Base-by-base conservation (phyloP, 83 land plant genomes). In the Isoetes engelmannii region DNA sequence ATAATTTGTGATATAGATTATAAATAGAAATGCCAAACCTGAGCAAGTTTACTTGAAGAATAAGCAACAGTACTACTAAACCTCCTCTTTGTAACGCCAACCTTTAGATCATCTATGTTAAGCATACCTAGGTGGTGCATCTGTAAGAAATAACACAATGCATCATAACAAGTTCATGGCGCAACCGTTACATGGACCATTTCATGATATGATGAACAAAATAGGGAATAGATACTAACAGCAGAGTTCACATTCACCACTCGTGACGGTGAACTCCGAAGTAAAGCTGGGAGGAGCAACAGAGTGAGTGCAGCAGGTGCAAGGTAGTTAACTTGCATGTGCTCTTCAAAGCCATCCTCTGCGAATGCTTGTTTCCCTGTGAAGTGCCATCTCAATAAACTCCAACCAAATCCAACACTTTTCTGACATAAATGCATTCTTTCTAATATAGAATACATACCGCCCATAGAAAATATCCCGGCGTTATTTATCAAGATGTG, bases 281-380 rank as follows among this genome's bases (percentile, higher is more conserved):
- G 76, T 47, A 93, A 80, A 12, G 98, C 87, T 43, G 98, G 98
- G 61, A 93, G 71, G 48, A 93, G 89, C 67, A 90, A 76, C 58
- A 93, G 37, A 44, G 96, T 82, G 43, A 93, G 86, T 45, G 90
- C 77, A 6, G 98, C 92, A 20, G 96, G 88, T 46, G 92, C 92
- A 8, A 93, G 80, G 77, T 93, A 90, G 61, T 93, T 93, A 62
- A 93, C 98, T 85, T 93, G 98, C 85, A 93, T 74, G 69, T 93
- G 98, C 69, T 72, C 84, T 80, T 93, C 98, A 84, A 78, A 80
- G n/a, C 92, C 92, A 70, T 93, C 96, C 65, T 76, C 79, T 4
- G 98, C 85, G 63, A 93, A 82, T 60, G 74, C 77, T 77, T 93
- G 92, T 28, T 86, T 80, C 60, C 82, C 94, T 92, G 70, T 37